Evolutionary conservation across 1,139 yeast genomes (phyloP), one percentile per base, ranked within the genome.

Genomic region (Kluyveromyces sp.): DNA sequence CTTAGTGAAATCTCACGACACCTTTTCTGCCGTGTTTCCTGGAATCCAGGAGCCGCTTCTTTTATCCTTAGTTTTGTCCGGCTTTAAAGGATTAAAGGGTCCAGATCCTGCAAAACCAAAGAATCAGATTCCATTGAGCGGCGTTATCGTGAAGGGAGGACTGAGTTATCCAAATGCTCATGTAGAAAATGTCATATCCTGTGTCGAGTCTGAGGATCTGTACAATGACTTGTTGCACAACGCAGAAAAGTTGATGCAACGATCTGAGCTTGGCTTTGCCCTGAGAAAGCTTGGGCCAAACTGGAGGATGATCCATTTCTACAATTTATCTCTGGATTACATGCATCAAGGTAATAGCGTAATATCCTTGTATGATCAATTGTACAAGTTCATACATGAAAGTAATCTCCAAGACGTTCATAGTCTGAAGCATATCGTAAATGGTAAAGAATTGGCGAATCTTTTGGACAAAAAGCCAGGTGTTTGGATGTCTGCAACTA

Each of bases 401-500:
- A 56, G 60, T 44, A 59, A 66, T 0, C 61, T 83, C 45, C 55
- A 56, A 4, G 60, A 73, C 7, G 76, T 70, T 0, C 70, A 74
- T 51, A 57, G 55, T 2, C 51, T 78, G 42, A 78, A 73, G 50
- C 78, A 83, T 2, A 52, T 81, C 20, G 60, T 83, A 13, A 84
- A 84, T 58, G 96, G 96, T 17, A 85, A 80, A 51, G 73, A 76
- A 28, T 62, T 87, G 40, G 67, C 74, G 41, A 66, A 70, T 40
- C 65, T 69, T 13, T 64, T 83, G 18, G 65, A 70, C 13, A 69
- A 67, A 45, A 83, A 81, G 57, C 87, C 92, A 0, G 97, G 97
- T 0, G 88, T 89, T 3, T 87, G 96, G 95, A 70, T 87, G 72
- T 70, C 77, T 7, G 64, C 65, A 25, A 65, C 80, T 9, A 73